Evolutionary conservation across 352 stramenopile genomes (phyloP), one percentile per base, ranked within the genome.

Genomic region (Pythium diclinum): DNA sequence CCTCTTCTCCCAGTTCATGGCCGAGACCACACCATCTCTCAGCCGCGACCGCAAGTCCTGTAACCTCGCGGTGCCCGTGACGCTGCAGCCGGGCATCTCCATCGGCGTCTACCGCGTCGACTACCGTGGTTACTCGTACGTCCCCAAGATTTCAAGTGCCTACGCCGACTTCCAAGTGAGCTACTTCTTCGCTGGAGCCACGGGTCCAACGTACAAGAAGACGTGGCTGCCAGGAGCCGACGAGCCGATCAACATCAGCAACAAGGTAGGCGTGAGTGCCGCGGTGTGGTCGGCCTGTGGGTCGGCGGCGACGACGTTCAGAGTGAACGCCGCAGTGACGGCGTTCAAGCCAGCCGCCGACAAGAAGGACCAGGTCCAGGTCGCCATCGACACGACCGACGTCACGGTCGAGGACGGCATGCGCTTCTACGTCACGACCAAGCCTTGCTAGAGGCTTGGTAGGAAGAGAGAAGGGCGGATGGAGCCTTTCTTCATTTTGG

Each of bases 121-220:
- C 63, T 79, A 79, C 61, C 69, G 66, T 7, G 72, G 72, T 2
- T 71, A 74, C 63, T 61, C 42, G 25, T 79, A 70, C 60, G 72
- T 79, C 0, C 72, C 72, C 1, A 47, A n/a, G 13, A 17, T 53
- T 1, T 6, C 28, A 3, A 46, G 17, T 30, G 56, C 69, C 14
- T 73, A 55, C 36, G 49, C 49, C 25, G 61, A 76, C 34, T 72
- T 79, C 56, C 47, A 60, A 25, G 60, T 61, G 8, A 57, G 17
- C 9, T 77, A 77, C 49, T 79, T 77, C 42, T 77, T 79, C 21
- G 59, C 72, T 1, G 66, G 63, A 21, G 48, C 33, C 8, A 23
- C 16, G 1, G 69, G 72, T 0, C 69, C 72, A 5, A 57, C 62
- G 28, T 68, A 62, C 42, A 65, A 58, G 10, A 46, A 65, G 33